phyloP scores from a whole-genome alignment of 305 asterid species.

The Solanum hybrid region DNA sequence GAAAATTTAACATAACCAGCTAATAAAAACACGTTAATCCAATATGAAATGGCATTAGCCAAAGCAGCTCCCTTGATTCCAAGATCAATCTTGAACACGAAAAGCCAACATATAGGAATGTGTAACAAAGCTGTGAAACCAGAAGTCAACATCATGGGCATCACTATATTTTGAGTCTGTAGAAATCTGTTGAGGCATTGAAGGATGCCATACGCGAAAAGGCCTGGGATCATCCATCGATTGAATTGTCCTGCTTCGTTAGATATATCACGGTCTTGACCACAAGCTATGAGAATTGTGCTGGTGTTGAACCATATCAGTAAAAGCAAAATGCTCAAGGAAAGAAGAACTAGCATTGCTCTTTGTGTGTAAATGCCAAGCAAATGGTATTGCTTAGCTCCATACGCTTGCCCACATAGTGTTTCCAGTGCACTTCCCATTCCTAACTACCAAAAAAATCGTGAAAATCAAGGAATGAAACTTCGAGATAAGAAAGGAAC shows the following conservation, averaged over 20 bases:
- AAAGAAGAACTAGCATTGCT: conserved; percentile 41
- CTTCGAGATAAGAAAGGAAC: neutral
- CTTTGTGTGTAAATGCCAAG: conserved; percentile 46
- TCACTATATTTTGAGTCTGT: conserved; percentile 49
- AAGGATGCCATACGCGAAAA: conserved; percentile 56
- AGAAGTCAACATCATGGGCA: conserved; percentile 52
- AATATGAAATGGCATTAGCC: conserved; percentile 52
- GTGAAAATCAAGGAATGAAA: neutral
- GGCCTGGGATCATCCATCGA: conserved; percentile 57
- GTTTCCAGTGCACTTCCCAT: conserved; percentile 76
- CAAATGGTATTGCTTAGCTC: conserved; percentile 49
- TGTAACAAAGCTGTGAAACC: conserved; percentile 39
- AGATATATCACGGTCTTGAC: conserved; percentile 53
- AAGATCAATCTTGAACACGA: conserved; percentile 26
- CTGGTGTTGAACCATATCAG: conserved; percentile 46
- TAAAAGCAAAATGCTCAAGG: conserved; percentile 36
- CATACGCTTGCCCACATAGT: conserved; percentile 63
- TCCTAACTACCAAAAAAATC: conserved; percentile 38
- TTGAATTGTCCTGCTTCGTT: conserved; percentile 47
- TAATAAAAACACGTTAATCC: conserved; percentile 27
- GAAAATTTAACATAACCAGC: neutral
- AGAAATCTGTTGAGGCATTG: conserved; percentile 50
- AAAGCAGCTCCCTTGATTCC: conserved; percentile 60
- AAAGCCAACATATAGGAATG: conserved; percentile 47
- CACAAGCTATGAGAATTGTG: conserved; percentile 38